phyloP scores from a whole-genome alignment of 257 asterid species.

The Dorcoceras hygrometricum region DNA sequence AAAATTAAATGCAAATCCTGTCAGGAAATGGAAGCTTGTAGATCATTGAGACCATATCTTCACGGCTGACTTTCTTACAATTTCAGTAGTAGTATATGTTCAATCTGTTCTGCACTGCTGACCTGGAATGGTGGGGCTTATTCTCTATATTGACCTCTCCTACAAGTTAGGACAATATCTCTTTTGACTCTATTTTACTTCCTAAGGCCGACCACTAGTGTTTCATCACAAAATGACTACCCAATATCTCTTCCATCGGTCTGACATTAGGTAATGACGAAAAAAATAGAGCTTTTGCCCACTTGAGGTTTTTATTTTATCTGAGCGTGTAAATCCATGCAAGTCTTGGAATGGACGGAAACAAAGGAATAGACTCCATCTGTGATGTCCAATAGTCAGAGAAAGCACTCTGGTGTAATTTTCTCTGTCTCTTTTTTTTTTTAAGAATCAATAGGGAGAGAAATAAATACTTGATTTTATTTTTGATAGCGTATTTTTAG shows the following conservation, averaged over 20 bases:
- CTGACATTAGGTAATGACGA: neutral
- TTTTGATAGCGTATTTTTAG: neutral
- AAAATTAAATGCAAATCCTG: neutral
- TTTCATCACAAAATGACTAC: neutral
- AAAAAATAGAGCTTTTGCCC: neutral
- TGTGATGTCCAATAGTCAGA: slow-evolving; percentile 9
- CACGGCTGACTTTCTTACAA: neutral
- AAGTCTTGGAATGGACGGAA: neutral
- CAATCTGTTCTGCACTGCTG: neutral
- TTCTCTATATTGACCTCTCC: neutral
- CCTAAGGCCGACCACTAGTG: neutral
- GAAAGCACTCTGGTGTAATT: neutral
- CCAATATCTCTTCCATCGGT: neutral
- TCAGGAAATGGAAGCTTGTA: neutral
- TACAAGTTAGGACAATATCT: neutral
- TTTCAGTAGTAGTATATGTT: neutral
- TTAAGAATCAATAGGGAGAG: neutral
- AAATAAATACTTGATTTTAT: neutral
- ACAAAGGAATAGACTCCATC: neutral
- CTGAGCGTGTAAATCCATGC: slow-evolving; percentile 4
- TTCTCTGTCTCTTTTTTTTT: neutral
- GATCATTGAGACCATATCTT: neutral
- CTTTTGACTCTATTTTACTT: neutral
- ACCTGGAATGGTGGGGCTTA: neutral
- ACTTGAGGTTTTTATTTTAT: no score